These are phyloP conservation scores for Carpinus fangiana DNA, from an alignment of 306 rosid genomes.

Conservation along the genomic window DNA sequence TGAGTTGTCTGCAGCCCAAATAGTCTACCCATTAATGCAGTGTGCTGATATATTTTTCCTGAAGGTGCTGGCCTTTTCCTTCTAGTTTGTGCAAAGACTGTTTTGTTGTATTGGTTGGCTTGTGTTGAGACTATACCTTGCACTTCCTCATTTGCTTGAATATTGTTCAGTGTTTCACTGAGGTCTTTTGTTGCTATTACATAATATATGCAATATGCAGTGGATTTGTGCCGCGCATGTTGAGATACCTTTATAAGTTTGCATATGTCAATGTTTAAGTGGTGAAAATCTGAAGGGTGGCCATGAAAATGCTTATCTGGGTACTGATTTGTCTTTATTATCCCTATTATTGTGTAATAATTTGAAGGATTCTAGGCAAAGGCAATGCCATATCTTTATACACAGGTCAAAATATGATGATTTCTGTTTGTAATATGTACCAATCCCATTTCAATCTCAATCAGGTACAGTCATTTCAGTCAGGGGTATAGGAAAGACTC, in stretches of 20 bases:
- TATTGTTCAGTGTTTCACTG: neutral
- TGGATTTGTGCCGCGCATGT: neutral
- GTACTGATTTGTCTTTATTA: neutral
- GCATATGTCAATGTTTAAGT: neutral
- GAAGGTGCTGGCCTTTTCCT: conserved; percentile 45
- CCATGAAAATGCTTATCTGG: neutral
- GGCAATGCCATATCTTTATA: neutral
- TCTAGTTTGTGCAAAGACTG: neutral
- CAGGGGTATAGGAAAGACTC: neutral
- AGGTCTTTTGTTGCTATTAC: neutral
- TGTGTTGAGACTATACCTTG: neutral
- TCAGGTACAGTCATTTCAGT: neutral
- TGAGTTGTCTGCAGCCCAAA: conserved; percentile 80
- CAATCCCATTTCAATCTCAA: neutral
- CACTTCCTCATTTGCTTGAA: neutral
- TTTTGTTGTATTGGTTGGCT: neutral
- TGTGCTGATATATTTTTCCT: conserved; percentile 93
- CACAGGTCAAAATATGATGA: neutral
- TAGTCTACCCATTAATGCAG: conserved; percentile 93
- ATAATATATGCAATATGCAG: neutral
- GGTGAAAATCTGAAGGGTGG: neutral
- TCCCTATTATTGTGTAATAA: neutral
- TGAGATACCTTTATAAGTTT: neutral
- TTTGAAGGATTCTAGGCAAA: neutral
- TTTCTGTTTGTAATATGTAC: neutral